Conservation (phyloP, 441 rosid species). For the Daphne laureola region DNA sequence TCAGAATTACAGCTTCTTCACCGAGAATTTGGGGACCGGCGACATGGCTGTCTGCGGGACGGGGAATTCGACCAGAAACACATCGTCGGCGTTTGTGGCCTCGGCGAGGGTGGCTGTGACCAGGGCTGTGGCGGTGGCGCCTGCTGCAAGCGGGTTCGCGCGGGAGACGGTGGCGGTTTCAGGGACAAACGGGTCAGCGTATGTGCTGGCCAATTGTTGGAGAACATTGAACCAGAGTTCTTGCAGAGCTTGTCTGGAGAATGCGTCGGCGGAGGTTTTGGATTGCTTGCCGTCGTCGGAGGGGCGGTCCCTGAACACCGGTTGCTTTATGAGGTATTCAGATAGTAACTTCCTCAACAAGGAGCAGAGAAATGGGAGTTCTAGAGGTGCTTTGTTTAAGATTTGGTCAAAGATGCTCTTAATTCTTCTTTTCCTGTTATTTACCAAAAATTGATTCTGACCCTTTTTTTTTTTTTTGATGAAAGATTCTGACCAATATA, state of each 20-base stretch:
- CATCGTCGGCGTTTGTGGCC: conserved; percentile 20
- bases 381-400: conserved; percentile 36
- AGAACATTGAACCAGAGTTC: conserved; percentile 48
- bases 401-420: too few species aligned
- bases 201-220: conserved; percentile 86
- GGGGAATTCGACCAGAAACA: conserved; percentile 50
- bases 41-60: conserved; percentile 68
- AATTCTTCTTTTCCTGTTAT: too few species aligned
- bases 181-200: conserved; percentile 38
- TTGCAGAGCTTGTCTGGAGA: conserved; percentile 63
- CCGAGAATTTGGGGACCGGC: conserved; percentile 51
- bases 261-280: conserved; percentile 48
- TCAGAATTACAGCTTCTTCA: conserved; percentile 69
- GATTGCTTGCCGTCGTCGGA: conserved; percentile 82
- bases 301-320: conserved; percentile 76
- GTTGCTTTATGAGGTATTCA: conserved; percentile 85
- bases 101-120: conserved; percentile 42
- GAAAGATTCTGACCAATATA: too few species aligned
- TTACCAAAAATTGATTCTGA: too few species aligned
- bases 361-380: conserved; percentile 33
- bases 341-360: conserved; percentile 64
- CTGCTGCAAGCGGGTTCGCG: conserved; percentile 40
- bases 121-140: conserved; percentile 36
- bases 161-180: conserved; percentile 27
- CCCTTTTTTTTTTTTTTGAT: too few species aligned